Evolutionary conservation across 768 basidiomycete species (phyloP).

Genomic region (Epithele typhae): DNA sequence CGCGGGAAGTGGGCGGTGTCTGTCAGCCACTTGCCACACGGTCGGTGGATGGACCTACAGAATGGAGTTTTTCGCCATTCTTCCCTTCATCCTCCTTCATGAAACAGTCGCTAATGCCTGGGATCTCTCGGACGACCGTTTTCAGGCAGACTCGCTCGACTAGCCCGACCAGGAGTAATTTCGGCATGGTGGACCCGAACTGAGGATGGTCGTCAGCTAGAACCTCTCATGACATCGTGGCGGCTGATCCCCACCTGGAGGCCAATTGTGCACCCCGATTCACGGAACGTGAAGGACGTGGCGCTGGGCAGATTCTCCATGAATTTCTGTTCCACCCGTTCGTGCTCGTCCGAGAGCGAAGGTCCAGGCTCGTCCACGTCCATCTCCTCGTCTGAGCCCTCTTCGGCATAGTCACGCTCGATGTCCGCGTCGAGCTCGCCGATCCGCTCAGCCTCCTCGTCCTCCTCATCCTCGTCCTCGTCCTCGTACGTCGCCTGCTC

Average conservation of each 20-base stretch:
- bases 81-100: conserved; percentile 57
- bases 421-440: conserved; percentile 50
- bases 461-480: conserved; percentile 58
- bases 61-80: conserved; percentile 41
- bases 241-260: conserved; percentile 77
- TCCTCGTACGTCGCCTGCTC: conserved; percentile 76
- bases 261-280: conserved; percentile 66
- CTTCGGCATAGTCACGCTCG: conserved; percentile 57
- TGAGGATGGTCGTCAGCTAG: conserved; percentile 34
- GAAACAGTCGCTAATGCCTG: conserved; percentile 86
- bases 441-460: conserved; percentile 45
- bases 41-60: conserved; percentile 35
- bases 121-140: conserved; percentile 86
- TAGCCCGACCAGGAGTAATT: conserved; percentile 90
- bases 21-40: background rate
- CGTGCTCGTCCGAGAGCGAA: conserved; percentile 36
- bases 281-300: conserved; percentile 68
- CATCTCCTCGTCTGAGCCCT: conserved; percentile 29
- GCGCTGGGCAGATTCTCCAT: conserved; percentile 57
- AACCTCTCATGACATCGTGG: too few species aligned
- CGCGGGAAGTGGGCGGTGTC: conserved; percentile 1
- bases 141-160: conserved; percentile 83
- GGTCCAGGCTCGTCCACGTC: conserved; percentile 26
- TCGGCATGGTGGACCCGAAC: conserved; percentile 88
- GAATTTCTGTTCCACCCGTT: conserved; percentile 47